Percentiles rank a stretch among this genome's conserved stretches.
Evolutionary conservation across 2,329 filamentous ascomycete species (phyloP).

Genomic region (Monilinia polystroma): DNA sequence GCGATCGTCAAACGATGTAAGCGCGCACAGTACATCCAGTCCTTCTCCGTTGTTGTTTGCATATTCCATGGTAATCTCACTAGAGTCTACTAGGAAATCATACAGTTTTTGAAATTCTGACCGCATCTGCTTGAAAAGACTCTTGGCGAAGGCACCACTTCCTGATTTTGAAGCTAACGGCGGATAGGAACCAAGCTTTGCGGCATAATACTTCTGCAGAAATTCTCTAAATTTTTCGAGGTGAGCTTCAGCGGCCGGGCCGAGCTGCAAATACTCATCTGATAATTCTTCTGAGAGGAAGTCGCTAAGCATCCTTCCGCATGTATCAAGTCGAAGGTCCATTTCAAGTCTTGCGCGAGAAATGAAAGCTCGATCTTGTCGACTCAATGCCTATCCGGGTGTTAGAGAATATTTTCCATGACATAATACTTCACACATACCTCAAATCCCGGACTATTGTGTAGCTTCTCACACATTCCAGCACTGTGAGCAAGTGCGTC

Average conservation of each 20-base stretch:
- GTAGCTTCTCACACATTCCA: conserved; percentile 67
- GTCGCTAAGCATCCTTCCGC: conserved; percentile 57
- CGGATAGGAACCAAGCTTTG: conserved; percentile 70
- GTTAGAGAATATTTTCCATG: conserved; percentile 20
- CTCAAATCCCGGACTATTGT: conserved; percentile 57
- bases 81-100: conserved; percentile 66
- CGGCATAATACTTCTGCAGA: conserved; percentile 63
- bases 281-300: conserved; percentile 73
- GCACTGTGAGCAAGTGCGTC: conserved; percentile 76
- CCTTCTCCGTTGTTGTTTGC: conserved; percentile 58
- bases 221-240: conserved; percentile 72
- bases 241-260: conserved; percentile 60
- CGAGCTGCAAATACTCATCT: conserved; percentile 62
- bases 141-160: conserved; percentile 53
- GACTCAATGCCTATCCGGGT: conserved; percentile 46
- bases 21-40: conserved; percentile 67
- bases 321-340: conserved; percentile 59
- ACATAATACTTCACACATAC: conserved; percentile 45
- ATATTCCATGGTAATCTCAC: conserved; percentile 47
- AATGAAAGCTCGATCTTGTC: conserved; percentile 63
- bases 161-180: conserved; percentile 45
- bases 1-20: conserved; percentile 63
- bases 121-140: conserved; percentile 60
- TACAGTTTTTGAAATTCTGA: conserved; percentile 71
- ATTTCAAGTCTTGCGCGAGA: conserved; percentile 62